These are phyloP conservation scores for Cladophialophora carrionii DNA, from an alignment of 2,329 filamentous ascomycete genomes.

Conservation along the genomic window DNA sequence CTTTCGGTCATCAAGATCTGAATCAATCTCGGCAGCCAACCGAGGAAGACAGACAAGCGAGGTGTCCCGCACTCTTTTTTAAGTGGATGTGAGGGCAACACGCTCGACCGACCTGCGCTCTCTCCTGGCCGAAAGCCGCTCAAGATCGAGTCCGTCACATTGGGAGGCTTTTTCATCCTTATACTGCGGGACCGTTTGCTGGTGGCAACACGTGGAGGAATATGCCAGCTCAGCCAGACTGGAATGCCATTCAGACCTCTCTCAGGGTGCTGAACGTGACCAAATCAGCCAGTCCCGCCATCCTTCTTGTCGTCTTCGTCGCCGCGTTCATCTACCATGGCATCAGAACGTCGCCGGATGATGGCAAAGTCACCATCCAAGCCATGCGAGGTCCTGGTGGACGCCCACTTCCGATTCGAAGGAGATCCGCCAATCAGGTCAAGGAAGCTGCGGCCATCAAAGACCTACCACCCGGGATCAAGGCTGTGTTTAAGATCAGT, in stretches of 20 bases:
- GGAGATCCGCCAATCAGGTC: slow-evolving; percentile 54
- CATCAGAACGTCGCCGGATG: slow-evolving; percentile 57
- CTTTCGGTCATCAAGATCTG: slow-evolving; percentile 5
- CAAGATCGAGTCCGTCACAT: slow-evolving; percentile 14
- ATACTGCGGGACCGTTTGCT: slow-evolving; percentile 23
- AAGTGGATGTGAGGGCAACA: slow-evolving; percentile 9
- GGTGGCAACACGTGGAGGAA: slow-evolving; percentile 21
- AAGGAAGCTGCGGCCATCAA: slow-evolving; percentile 51
- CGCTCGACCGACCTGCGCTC: slow-evolving; percentile 7
- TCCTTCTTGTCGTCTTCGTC: slow-evolving; percentile 67
- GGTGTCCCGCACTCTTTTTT: slow-evolving; percentile 17
- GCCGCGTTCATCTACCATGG: slow-evolving; percentile 64
- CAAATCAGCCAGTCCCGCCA: slow-evolving; percentile 62
- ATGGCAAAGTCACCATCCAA: slow-evolving; percentile 43
- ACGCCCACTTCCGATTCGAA: slow-evolving; percentile 76
- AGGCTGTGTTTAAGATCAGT: slow-evolving; percentile 74
- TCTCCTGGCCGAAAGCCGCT: slow-evolving; percentile 5
- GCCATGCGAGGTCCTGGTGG: slow-evolving; percentile 72
- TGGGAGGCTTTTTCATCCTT: slow-evolving; percentile 37
- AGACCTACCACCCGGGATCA: slow-evolving; percentile 68
- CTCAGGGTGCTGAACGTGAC: slow-evolving; percentile 35
- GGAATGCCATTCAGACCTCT: slow-evolving; percentile 30
- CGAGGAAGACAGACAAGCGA: slow-evolving; percentile 27
- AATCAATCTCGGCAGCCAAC: slow-evolving; percentile 15
- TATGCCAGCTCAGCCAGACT: slow-evolving; percentile 31